Conservation (phyloP, 2,329 filamentous ascomycete genomes). For the Pestalotiopsis fici region DNA sequence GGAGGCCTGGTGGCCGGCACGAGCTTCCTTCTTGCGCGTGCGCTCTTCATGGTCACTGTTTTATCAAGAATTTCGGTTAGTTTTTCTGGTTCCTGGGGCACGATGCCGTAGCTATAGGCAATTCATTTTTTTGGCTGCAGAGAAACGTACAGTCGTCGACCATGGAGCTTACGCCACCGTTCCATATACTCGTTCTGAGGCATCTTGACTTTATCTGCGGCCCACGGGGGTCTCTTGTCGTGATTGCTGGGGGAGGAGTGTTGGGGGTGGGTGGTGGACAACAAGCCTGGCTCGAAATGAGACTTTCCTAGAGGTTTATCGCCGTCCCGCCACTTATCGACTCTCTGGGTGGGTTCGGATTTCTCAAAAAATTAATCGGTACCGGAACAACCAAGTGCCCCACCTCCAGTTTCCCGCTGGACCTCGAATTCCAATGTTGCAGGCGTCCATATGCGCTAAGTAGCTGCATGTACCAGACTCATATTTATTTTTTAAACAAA, state of each 20-base stretch:
- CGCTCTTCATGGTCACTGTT: slow-evolving; percentile 83
- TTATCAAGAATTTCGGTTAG: slow-evolving; percentile 24
- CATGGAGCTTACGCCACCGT: slow-evolving; percentile 7
- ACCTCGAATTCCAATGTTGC: too few species aligned
- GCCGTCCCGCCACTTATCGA: slow-evolving; percentile 2
- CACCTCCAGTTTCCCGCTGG: not conserved
- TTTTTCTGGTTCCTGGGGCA: not conserved
- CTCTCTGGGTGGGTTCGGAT: not conserved
- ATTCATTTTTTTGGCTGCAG: not conserved
- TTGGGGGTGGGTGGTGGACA: not conserved
- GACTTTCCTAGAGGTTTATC: slow-evolving; percentile 9
- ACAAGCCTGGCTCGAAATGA: not conserved
- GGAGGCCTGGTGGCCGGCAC: slow-evolving; percentile 85
- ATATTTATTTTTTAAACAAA: too few species aligned
- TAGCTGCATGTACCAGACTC: too few species aligned
- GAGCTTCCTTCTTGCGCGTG: slow-evolving; percentile 79
- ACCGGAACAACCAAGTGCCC: not conserved
- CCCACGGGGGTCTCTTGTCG: slow-evolving; percentile 13
- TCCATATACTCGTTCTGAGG: slow-evolving; percentile 15
- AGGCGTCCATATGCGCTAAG: not conserved
- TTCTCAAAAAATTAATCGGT: slow-evolving; percentile 4
- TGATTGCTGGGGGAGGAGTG: not conserved
- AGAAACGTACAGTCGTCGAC: slow-evolving; percentile 1
- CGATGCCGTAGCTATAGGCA: too few species aligned
- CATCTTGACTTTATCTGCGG: slow-evolving; percentile 19